Evolutionary conservation across 345 rosid genomes (phyloP), one percentile per base, ranked within the genome.

Genomic region (Adansonia digitata): DNA sequence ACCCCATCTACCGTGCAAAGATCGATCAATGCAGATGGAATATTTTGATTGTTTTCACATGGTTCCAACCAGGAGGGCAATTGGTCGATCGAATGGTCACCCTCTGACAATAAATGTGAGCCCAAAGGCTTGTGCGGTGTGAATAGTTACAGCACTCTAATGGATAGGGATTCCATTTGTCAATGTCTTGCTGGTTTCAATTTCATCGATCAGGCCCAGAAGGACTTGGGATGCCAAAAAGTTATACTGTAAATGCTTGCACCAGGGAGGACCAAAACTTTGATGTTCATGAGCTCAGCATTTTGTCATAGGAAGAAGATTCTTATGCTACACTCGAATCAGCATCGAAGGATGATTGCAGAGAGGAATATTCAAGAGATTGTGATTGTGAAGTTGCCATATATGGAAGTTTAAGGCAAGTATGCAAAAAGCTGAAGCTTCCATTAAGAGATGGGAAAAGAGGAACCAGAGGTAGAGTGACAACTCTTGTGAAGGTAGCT

Each of bases 51-150:
- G 22, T 34, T 3, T 48, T 66, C 71, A 45, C 53, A 22, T 60
- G 4, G 27, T 29, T 20, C n/a, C 15, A 29, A 43, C 69, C 43
- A 72, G 24, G 39, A 7, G 43, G 26, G 2, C 4, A 59, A 57
- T 73, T 73, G 75, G 75, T 42, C 42, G 22, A 45, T 27, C 22
- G 29, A 27, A n/a, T 73, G 75, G 75, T 57, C 55, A 29, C 9
- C 42, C 39, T 2, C 57, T 22, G 17, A 5, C 0, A 46, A 73
- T 18, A 73, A 43, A 45, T 73, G 75, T 18, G 13, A 24, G 17
- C 66, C 67, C 29, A 9, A 26, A 15, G 75, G 52, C 60, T 22
- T 56, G 10, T 72, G 22, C 13, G 63, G 74, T 12, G 48, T 14
- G 24, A 71, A 71, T 37, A 71, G 74, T 24, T 52, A 6, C 34